These are phyloP conservation scores for Cicer yamashitae DNA, from an alignment of 306 rosid genomes.

Conservation along the genomic window DNA sequence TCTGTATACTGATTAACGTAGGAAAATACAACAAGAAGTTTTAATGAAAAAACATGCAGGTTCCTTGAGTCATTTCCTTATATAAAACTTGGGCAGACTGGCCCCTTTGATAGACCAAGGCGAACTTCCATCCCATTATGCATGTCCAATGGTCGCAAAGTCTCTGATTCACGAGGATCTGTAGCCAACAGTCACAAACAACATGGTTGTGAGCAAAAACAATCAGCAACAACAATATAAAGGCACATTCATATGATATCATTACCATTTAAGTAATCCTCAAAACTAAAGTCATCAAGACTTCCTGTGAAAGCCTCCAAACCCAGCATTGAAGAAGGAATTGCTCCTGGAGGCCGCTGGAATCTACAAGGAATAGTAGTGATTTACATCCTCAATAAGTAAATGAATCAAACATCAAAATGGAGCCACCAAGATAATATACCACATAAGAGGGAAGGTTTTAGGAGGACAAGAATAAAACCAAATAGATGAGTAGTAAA, in stretches of 20 bases:
- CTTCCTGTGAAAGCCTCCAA: conserved; percentile 75
- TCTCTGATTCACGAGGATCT: conserved; percentile 87
- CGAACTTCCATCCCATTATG: conserved; percentile 97
- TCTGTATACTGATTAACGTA: not conserved
- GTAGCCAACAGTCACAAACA: conserved; percentile 44
- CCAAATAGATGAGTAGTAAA: not conserved
- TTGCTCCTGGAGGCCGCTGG: conserved; percentile 80
- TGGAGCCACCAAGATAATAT: conserved; percentile 1
- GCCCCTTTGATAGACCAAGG: conserved; percentile 89
- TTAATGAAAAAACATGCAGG: not conserved
- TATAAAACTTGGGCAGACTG: conserved; percentile 73
- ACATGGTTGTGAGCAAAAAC: not conserved
- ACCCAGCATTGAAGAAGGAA: conserved; percentile 85
- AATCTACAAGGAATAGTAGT: conserved; percentile 36
- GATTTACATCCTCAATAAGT: not conserved
- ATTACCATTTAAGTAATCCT: conserved; percentile 74
- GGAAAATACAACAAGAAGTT: conserved; percentile 30
- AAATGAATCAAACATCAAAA: not conserved
- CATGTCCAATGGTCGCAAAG: conserved; percentile 69
- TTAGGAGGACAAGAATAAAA: conserved; percentile 17
- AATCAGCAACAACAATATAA: not conserved
- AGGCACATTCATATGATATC: conserved; percentile 39
- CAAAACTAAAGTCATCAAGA: conserved; percentile 73
- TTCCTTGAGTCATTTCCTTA: conserved; percentile 20
- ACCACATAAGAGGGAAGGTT: conserved; percentile 14